Evolutionary conservation across 2,329 filamentous ascomycete species (phyloP).

Genomic region (Fusarium sp.): DNA sequence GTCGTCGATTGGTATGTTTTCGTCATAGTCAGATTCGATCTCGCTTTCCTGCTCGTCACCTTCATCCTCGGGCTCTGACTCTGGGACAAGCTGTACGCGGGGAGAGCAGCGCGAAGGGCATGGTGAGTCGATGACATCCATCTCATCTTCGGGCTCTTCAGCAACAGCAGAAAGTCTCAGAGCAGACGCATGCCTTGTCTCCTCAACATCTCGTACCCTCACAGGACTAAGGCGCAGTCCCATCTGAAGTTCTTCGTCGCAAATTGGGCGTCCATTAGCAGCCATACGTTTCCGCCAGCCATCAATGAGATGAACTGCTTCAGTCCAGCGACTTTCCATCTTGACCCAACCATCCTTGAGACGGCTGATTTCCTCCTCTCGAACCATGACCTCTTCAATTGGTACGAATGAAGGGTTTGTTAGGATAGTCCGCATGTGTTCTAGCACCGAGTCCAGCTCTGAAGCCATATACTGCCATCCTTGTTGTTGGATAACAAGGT

Average conservation of each 20-base stretch:
- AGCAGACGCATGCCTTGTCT: conserved; percentile 56
- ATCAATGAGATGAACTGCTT: conserved; percentile 91
- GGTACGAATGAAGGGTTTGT: conserved; percentile 98
- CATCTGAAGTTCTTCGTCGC: conserved; percentile 75
- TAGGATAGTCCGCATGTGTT: conserved; percentile 84
- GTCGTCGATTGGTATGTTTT: conserved; percentile 60
- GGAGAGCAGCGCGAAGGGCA: conserved; percentile 45
- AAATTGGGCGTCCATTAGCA: conserved; percentile 75
- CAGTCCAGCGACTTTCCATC: conserved; percentile 92
- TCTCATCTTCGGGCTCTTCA: conserved; percentile 59
- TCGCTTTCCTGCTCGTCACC: conserved; percentile 52
- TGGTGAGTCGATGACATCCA: conserved; percentile 44
- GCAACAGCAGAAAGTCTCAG: conserved; percentile 60
- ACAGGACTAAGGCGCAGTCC: conserved; percentile 74
- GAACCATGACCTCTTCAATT: conserved; percentile 91
- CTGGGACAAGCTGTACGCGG: conserved; percentile 22
- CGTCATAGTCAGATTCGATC: conserved; percentile 58
- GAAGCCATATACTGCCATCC: conserved; percentile 74
- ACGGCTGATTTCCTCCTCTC: conserved; percentile 89
- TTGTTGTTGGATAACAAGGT: conserved; percentile 52
- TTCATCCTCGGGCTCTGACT: conserved; percentile 42
- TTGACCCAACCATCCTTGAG: conserved; percentile 90
- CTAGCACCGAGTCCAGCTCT: conserved; percentile 82
- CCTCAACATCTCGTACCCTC: conserved; percentile 64
- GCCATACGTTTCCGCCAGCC: conserved; percentile 89